Percentiles rank a stretch among this genome's conserved stretches.
phyloP scores from a whole-genome alignment of 2,329 filamentous ascomycete genomes.

The Blastomyces parvus region DNA sequence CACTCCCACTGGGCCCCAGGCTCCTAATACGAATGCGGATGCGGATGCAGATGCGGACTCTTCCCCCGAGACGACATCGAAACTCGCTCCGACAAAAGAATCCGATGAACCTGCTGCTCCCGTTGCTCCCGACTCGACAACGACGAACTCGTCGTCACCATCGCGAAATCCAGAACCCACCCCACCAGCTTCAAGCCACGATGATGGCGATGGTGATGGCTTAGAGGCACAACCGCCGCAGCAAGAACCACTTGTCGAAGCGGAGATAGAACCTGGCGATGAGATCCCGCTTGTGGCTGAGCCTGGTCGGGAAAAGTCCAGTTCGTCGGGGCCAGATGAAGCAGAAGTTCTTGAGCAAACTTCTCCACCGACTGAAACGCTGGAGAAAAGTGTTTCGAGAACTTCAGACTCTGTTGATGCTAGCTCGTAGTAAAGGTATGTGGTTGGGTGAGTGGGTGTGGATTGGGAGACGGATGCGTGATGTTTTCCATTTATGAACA shows the following conservation, averaged over 20 bases:
- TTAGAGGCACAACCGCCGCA: not conserved
- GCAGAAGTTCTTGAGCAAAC: constrained; percentile 17
- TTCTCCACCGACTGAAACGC: constrained; percentile 17
- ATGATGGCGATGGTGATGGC: not conserved
- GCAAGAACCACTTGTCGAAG: constrained; percentile 6
- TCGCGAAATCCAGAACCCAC: not conserved
- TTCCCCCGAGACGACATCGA: not conserved
- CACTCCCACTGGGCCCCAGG: not conserved
- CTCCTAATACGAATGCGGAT: not conserved
- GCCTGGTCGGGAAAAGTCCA: not conserved
- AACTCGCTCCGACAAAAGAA: not conserved
- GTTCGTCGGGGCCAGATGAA: constrained; percentile 16
- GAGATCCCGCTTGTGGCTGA: not conserved
- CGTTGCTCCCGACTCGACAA: not conserved
- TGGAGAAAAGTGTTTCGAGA: constrained; percentile 23
- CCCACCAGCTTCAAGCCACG: not conserved
- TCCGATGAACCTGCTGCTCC: not conserved
- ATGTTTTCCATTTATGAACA: too few species aligned
- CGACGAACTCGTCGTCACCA: not conserved
- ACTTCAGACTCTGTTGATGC: constrained; percentile 2
- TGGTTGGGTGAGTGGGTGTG: not conserved
- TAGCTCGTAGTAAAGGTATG: not conserved
- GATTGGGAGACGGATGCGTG: not conserved
- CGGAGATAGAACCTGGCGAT: constrained; percentile 9
- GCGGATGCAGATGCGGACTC: not conserved